Evolutionary conservation across 805 yeast species (phyloP), one percentile per base, ranked within the genome.

Genomic region (Torulaspora gathmanii): DNA sequence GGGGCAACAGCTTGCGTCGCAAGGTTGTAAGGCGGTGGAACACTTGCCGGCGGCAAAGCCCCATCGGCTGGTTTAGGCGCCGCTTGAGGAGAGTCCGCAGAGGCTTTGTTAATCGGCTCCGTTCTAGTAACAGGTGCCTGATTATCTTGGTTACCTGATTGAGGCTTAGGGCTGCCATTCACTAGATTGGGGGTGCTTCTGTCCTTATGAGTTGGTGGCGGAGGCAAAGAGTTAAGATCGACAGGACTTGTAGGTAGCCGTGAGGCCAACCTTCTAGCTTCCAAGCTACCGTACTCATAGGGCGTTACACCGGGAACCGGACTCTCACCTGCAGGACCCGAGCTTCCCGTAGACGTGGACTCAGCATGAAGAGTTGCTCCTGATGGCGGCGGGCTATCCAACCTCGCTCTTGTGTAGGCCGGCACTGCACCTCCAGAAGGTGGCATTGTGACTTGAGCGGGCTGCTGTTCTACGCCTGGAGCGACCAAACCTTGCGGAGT

Each of bases 161-260:
- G 46, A 12, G 15, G 4, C 11, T 25, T 9, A 7, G 16, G 6
- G 15, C 37, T 13, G 26, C 35, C n/a, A 10, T 25, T 29, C 10
- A 25, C 13, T 15, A 25, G n/a, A 7, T 40, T 29, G 3, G 36
- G 42, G 5, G 49, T 38, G 35, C 50, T 47, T 19, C 60, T 60
- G 42, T 55, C 61, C 17, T 48, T 55, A 43, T 59, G 68, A 5
- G 53, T 49, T 5, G 68, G 68, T 1, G 68, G 68, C 8, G 65
- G 61, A 6, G 64, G 59, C 16, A 63, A 33, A 7, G 40, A 28
- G 4, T 48, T 27, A 1, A 54, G 26, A 41, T 57, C 65, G 1
- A 51, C 39, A n/a, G 39, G 31, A 2, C 52, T 44, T 4, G 56
- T 42, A 3, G 42, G 44, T 0, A 52, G 17, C 8, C 42, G 39